Evolutionary conservation across 208 protist species (phyloP).

Genomic region (Novymonas esmeraldas): DNA sequence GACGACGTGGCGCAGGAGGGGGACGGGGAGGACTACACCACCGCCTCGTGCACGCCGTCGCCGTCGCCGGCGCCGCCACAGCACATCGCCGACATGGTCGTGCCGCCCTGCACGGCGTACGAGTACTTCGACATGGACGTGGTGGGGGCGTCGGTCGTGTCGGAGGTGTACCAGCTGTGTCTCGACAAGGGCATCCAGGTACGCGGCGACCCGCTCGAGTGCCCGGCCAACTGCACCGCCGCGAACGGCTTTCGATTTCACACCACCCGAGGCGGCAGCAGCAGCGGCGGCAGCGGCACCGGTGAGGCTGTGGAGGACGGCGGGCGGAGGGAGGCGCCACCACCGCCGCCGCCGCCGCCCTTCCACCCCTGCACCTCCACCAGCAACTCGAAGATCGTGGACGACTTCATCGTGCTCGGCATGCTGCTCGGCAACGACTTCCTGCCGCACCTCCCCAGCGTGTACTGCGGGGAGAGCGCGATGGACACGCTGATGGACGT

Average conservation of each 20-base stretch:
- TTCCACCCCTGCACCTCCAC: slow-evolving; percentile 69
- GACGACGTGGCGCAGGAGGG: background rate
- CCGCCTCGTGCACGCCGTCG: background rate
- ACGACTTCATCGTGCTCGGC: slow-evolving; percentile 83
- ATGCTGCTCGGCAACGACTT: slow-evolving; percentile 89
- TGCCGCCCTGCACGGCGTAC: slow-evolving; percentile 29
- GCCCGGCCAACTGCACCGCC: slow-evolving; percentile 26
- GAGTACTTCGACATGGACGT: slow-evolving; percentile 81
- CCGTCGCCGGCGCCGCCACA: background rate
- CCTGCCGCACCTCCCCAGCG: slow-evolving; percentile 68
- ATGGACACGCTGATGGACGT: slow-evolving; percentile 83
- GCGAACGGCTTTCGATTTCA: slow-evolving; percentile 68
- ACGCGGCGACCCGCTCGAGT: slow-evolving; percentile 17
- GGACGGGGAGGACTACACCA: background rate
- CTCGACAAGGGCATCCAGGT: slow-evolving; percentile 37
- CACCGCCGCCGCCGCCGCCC: background rate
- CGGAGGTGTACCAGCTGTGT: slow-evolving; percentile 74
- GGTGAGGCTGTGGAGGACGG: background rate
- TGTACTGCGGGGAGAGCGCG: slow-evolving; percentile 76
- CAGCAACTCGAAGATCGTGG: slow-evolving; percentile 81
- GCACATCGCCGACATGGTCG: slow-evolving; percentile 14
- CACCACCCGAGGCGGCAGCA: background rate
- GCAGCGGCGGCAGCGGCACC: background rate
- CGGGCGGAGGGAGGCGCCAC: slow-evolving; percentile 2
- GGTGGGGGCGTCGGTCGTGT: slow-evolving; percentile 55